These are phyloP conservation scores for Pyracantha coccinea DNA, from an alignment of 331 rosid species.

Conservation along the genomic window DNA sequence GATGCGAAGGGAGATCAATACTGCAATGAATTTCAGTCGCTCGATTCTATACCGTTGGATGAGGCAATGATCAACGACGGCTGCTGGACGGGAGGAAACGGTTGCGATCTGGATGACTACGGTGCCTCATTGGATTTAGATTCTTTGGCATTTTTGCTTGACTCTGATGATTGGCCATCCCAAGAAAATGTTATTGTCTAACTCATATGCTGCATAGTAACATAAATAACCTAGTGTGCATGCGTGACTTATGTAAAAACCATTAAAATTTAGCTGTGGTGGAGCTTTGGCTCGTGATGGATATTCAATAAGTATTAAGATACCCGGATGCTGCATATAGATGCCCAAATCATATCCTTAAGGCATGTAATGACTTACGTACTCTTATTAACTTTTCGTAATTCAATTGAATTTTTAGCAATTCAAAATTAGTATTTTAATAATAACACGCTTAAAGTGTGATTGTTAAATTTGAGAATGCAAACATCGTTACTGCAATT, in stretches of 20 bases:
- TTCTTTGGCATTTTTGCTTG: slow-evolving; percentile 20
- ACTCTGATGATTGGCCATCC: slow-evolving; percentile 11
- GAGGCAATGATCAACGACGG: neutral
- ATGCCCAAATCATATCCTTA: no score
- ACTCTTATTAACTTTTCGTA: no score
- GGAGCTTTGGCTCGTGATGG: no score
- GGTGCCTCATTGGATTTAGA: slow-evolving; percentile 21
- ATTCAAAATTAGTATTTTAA: no score
- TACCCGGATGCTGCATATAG: no score
- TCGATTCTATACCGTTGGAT: neutral
- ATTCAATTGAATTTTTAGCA: no score
- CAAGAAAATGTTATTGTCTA: neutral
- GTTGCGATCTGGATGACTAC: slow-evolving; percentile 12
- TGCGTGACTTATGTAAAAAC: neutral
- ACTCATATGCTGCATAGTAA: neutral
- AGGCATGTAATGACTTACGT: no score
- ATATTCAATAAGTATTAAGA: no score
- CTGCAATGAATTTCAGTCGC: neutral
- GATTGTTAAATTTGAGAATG: no score
- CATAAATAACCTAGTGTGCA: neutral
- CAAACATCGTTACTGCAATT: no score
- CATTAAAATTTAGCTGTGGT: neutral
- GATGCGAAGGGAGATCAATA: neutral
- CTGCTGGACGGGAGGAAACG: slow-evolving; percentile 7
- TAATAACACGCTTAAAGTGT: no score